These are phyloP conservation scores for Chalciporus sphaerocephalus DNA, from an alignment of 768 basidiomycete genomes.

Conservation along the genomic window DNA sequence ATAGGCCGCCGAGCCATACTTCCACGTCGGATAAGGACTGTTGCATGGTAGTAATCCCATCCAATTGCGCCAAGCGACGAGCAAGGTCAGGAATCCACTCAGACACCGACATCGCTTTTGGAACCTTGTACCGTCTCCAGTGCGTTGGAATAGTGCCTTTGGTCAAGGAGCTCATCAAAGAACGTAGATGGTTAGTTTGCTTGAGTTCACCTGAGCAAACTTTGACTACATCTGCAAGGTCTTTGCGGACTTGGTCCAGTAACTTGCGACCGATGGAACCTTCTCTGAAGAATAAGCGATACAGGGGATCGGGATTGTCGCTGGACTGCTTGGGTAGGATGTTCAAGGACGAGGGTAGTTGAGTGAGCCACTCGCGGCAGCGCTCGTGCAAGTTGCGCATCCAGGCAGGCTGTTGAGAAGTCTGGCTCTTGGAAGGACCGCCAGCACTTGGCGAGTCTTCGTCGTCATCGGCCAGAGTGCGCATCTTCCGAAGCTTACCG, in stretches of 20 bases:
- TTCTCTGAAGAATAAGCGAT: conserved; percentile 86
- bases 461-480: conserved; percentile 82
- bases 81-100: conserved; percentile 83
- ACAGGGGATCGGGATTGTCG: conserved; percentile 79
- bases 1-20: conserved; percentile 91
- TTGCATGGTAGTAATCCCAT: conserved; percentile 49
- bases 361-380: conserved; percentile 77
- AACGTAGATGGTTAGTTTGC: conserved; percentile 95
- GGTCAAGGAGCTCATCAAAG: conserved; percentile 81
- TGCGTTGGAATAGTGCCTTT: conserved; percentile 88
- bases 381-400: conserved; percentile 83
- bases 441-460: conserved; percentile 53
- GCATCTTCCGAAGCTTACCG: conserved; percentile 88
- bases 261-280: conserved; percentile 75
- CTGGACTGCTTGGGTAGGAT: conserved; percentile 58
- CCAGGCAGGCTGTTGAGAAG: conserved; percentile 86
- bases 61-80: conserved; percentile 78
- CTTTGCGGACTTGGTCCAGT: conserved; percentile 72
- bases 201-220: conserved; percentile 86
- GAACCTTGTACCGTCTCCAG: conserved; percentile 89
- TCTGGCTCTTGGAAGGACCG: conserved; percentile 58
- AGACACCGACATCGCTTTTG: conserved; percentile 73
- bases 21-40: conserved; percentile 65
- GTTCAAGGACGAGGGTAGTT: conserved; percentile 70
- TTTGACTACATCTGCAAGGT: conserved; percentile 75